Percentiles rank a stretch among this genome's conserved stretches.
These are phyloP conservation scores for Serendipita indica DNA, from an alignment of 768 basidiomycete genomes.

Conservation along the genomic window DNA sequence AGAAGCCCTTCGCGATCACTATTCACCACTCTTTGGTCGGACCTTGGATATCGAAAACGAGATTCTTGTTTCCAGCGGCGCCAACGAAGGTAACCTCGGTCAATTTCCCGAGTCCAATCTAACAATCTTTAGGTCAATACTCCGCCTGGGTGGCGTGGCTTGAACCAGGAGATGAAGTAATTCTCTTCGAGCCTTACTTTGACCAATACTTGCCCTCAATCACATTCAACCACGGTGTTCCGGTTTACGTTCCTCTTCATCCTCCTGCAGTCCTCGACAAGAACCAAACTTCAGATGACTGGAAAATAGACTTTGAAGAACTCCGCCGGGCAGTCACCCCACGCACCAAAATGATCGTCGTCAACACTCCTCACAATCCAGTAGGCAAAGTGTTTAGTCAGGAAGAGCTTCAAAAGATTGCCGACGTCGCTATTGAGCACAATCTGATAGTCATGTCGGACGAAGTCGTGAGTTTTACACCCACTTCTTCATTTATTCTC, in stretches of 20 bases:
- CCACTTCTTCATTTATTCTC: constrained; percentile 4
- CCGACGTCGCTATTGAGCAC: constrained; percentile 75
- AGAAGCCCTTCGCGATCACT: constrained; percentile 71
- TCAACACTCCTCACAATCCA: constrained; percentile 96
- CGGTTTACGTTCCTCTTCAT: constrained; percentile 89
- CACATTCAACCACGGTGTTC: constrained; percentile 84
- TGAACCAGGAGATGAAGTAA: constrained; percentile 88
- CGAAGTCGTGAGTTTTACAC: constrained; percentile 62
- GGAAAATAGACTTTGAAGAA: constrained; percentile 84
- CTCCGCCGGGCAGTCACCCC: constrained; percentile 72
- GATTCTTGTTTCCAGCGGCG: constrained; percentile 89
- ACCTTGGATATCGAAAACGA: constrained; percentile 72
- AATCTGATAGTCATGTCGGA: constrained; percentile 89
- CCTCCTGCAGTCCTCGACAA: constrained; percentile 46
- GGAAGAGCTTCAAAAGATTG: constrained; percentile 71
- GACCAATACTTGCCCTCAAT: constrained; percentile 91
- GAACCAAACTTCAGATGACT: constrained; percentile 53
- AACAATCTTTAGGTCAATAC: constrained; percentile 56
- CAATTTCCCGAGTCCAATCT: constrained; percentile 8
- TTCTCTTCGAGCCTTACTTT: constrained; percentile 97
- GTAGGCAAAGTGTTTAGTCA: constrained; percentile 92
- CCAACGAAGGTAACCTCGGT: constrained; percentile 64
- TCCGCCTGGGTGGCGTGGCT: constrained; percentile 86
- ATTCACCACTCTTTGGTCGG: constrained; percentile 48
- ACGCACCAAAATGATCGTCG: constrained; percentile 83